Evolutionary conservation across 2,329 filamentous ascomycete species (phyloP), one percentile per base, ranked within the genome.

Genomic region (Colletotrichum sp.): DNA sequence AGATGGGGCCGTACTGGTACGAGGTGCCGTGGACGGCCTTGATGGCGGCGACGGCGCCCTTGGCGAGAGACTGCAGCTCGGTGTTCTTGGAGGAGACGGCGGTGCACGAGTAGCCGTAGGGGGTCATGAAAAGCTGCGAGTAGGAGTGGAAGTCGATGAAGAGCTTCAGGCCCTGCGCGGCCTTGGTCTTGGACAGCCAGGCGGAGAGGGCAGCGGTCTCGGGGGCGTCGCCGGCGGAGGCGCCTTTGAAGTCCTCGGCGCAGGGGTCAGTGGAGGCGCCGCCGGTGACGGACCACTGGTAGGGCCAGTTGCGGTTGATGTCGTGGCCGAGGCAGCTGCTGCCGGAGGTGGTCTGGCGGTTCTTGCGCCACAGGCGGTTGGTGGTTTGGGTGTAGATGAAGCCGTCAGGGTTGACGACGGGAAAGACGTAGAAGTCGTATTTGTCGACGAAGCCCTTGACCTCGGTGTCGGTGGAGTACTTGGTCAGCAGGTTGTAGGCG

Each of bases 71-170:
- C 78, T 88, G 85, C 76, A 91, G 87, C 69, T 88, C 84, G 9
- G 85, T 80, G 71, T 90, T 84, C 76, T 91, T 89, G 67, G 86
- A 83, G 7, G 89, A 81, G 15, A 84, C 81, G 18, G 82, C 85
- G 26, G 83, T 84, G 85, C 91, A 93, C 5, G 88, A 89, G 83
- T 92, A 93, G 44, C 92, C 92, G 79, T 92, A 93, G 2, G 90
- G 86, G 76, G 79, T 86, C 74, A 91, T 87, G 72, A 90, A 86
- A 49, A 88, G 83, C 78, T 91, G 88, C 15, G 86, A 87, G 82
- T 91, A 92, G 1, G 89, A 85, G 83, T 92, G 91, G 79, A 89
- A 89, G 82, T 92, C 91, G 80, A 92, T 89, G 83, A 88, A 92
- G 6, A 91, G 84, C 78, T 89, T 87, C 49, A 92, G 82, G 8